A percentile compares a stretch with the other conserved stretches of the same genome.
Evolutionary conservation across 306 rosid species (phyloP).

Genomic region (Amphicarpaea edgeworthii): DNA sequence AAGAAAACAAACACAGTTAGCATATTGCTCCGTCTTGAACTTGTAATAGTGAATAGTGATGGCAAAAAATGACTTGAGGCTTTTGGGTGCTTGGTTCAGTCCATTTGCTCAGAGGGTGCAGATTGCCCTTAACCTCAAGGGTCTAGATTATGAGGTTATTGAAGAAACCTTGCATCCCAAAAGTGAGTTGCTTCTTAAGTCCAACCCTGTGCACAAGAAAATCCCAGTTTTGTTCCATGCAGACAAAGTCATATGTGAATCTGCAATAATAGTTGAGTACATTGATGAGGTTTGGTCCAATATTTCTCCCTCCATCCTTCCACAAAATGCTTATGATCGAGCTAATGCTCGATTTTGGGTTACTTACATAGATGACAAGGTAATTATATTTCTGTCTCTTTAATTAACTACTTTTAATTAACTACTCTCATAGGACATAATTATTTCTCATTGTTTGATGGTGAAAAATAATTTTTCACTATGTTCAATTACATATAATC

Average conservation of each 20-base stretch:
- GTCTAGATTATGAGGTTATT: constrained; percentile 50
- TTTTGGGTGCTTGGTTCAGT: constrained; percentile 55
- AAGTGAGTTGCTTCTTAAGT: constrained; percentile 62
- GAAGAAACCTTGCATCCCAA: constrained; percentile 54
- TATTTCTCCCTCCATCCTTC: constrained; percentile 57
- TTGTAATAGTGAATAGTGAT: not conserved
- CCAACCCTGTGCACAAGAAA: constrained; percentile 69
- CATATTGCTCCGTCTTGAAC: too few species aligned
- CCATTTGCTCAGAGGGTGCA: constrained; percentile 53
- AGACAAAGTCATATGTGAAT: constrained; percentile 59
- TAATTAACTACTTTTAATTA: too few species aligned
- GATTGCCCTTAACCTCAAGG: constrained; percentile 61
- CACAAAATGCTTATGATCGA: constrained; percentile 60
- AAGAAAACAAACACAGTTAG: not conserved
- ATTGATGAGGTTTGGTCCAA: constrained; percentile 64
- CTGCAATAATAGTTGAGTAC: constrained; percentile 64
- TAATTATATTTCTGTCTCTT: too few species aligned
- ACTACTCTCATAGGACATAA: too few species aligned
- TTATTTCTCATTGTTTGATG: too few species aligned
- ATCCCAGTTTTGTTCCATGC: constrained; percentile 64
- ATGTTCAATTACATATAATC: too few species aligned
- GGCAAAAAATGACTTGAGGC: constrained; percentile 54
- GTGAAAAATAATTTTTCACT: too few species aligned
- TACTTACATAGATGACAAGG: constrained; percentile 63
- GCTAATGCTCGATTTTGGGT: constrained; percentile 66